Percentiles rank a stretch among this genome's conserved stretches.
These are phyloP conservation scores for Silene coronaria DNA, from an alignment of 179 eudicot species.

Conservation along the genomic window DNA sequence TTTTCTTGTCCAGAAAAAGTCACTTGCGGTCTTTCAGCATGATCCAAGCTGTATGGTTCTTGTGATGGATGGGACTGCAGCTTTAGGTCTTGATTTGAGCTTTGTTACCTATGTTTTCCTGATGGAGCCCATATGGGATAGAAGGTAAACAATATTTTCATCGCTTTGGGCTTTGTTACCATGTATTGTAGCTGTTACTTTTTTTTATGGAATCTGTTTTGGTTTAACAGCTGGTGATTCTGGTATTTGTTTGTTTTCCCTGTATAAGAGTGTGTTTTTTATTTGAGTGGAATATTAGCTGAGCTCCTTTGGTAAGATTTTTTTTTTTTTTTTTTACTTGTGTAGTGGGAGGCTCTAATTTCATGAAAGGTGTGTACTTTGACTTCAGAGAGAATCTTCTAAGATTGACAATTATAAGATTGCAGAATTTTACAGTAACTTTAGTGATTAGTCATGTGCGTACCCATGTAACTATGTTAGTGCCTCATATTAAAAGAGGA, in stretches of 20 bases:
- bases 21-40: conserved; percentile 63
- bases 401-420: neutral
- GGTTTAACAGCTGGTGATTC: too few species aligned
- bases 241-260: too few species aligned
- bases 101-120: conserved; percentile 83
- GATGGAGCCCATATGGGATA: conserved; percentile 99
- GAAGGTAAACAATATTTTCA: conserved; percentile 47
- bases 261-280: neutral
- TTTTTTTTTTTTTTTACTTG: neutral
- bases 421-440: too few species aligned
- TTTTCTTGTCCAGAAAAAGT: conserved; percentile 61
- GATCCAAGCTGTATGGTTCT: conserved; percentile 78
- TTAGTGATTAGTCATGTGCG: too few species aligned
- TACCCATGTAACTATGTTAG: too few species aligned
- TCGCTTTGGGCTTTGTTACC: neutral
- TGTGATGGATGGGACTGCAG: conserved; percentile 98
- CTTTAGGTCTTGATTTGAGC: conserved; percentile 96
- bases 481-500: neutral
- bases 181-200: neutral
- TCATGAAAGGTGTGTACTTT: neutral
- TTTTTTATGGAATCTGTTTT: neutral
- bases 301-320: neutral
- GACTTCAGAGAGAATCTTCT: neutral
- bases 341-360: neutral
- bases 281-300: neutral